Conservation (phyloP, 2,329 filamentous ascomycete species). For the Monosporascus sp. region DNA sequence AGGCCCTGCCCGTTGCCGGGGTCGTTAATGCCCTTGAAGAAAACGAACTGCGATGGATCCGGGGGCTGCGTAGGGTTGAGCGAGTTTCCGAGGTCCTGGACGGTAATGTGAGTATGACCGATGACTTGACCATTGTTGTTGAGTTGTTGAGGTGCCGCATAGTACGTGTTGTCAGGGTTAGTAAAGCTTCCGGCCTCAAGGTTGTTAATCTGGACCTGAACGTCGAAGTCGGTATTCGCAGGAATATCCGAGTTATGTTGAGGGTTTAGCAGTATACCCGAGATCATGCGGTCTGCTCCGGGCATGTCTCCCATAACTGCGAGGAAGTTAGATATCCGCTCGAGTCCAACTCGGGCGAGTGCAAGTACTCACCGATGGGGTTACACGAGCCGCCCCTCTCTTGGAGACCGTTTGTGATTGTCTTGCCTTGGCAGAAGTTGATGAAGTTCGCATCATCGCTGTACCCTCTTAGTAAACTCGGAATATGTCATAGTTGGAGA, state of each 20-base stretch:
- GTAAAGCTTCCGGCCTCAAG: slow-evolving; percentile 55
- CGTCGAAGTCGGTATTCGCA: slow-evolving; percentile 45
- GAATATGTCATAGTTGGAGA: neutral
- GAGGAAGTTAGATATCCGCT: too few species aligned
- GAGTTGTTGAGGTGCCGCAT: slow-evolving; percentile 52
- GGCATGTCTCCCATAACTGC: slow-evolving; percentile 58
- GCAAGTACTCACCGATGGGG: slow-evolving; percentile 46
- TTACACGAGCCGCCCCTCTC: slow-evolving; percentile 57
- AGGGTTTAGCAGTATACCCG: slow-evolving; percentile 48
- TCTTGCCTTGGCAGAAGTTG: slow-evolving; percentile 54
- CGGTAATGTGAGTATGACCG: slow-evolving; percentile 55
- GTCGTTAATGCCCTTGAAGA: slow-evolving; percentile 65
- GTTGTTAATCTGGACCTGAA: slow-evolving; percentile 48
- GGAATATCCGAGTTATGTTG: slow-evolving; percentile 43
- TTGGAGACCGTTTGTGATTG: slow-evolving; percentile 57
- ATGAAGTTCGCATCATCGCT: slow-evolving; percentile 58
- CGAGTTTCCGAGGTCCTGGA: slow-evolving; percentile 49
- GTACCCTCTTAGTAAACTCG: slow-evolving; percentile 12
- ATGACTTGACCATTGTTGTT: slow-evolving; percentile 44
- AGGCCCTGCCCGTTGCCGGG: slow-evolving; percentile 50
- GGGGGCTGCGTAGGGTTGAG: slow-evolving; percentile 47
- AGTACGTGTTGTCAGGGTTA: slow-evolving; percentile 56
- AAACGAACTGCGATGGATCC: slow-evolving; percentile 49
- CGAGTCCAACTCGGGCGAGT: neutral
- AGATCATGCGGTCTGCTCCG: slow-evolving; percentile 50